Evolutionary conservation across 2,329 filamentous ascomycete species (phyloP).

Genomic region (Colletotrichum euphorbiae): DNA sequence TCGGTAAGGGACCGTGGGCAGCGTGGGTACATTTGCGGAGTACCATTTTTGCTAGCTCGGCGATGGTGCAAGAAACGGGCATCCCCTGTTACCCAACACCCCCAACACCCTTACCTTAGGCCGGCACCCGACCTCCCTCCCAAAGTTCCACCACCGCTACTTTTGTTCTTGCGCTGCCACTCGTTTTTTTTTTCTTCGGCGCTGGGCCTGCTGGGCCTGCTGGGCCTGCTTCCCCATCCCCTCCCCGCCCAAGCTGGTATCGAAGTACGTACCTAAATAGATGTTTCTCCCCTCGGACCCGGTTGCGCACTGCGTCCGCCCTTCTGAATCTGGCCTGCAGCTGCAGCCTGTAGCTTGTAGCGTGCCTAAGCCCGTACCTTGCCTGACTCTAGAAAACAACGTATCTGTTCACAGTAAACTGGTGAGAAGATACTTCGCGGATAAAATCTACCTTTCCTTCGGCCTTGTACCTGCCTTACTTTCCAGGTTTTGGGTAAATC

Average conservation of each 20-base stretch:
- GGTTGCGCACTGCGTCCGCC: conserved; percentile 12
- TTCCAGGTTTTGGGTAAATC: conserved; percentile 18
- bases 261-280: background rate
- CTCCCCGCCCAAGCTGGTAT: background rate
- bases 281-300: background rate
- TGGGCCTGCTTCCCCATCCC: background rate
- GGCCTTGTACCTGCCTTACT: conserved; percentile 16
- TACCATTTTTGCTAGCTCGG: conserved; percentile 6
- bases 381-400: background rate
- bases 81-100: conserved; percentile 17
- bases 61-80: conserved; percentile 24
- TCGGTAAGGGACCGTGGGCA: conserved; percentile 14
- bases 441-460: conserved; percentile 12
- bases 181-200: conserved; percentile 8
- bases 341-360: conserved; percentile 7
- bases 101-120: background rate
- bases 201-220: no score
- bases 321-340: conserved; percentile 11
- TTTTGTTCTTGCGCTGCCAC: conserved; percentile 4
- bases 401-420: background rate
- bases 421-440: background rate
- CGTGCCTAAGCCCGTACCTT: conserved; percentile 2
- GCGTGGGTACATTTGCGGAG: background rate
- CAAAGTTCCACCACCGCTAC: conserved; percentile 24
- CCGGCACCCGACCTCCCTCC: conserved; percentile 25